Conservation (phyloP, 257 asterid species). For the Forsythia viridissima region DNA sequence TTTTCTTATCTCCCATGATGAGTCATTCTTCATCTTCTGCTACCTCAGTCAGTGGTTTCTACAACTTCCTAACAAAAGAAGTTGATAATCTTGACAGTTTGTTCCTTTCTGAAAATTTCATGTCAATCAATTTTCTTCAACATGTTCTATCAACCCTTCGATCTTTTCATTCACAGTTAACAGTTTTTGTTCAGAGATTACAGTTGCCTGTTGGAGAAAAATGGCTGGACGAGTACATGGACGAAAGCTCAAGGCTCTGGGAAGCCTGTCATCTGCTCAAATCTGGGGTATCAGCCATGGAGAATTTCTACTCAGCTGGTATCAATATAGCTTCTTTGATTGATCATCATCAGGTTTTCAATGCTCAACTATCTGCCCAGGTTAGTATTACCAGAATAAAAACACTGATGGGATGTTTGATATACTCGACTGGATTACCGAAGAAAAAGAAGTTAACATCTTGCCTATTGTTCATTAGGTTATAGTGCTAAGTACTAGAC, state of each 20-base stretch:
- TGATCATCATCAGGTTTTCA: conserved; percentile 39
- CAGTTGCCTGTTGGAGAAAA: conserved; percentile 69
- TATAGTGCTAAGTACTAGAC: background rate
- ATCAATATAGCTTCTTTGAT: conserved; percentile 45
- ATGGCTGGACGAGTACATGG: conserved; percentile 86
- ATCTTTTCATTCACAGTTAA: conserved; percentile 62
- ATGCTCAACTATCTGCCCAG: conserved; percentile 67
- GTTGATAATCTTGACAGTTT: conserved; percentile 61
- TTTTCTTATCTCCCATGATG: conserved; percentile 42
- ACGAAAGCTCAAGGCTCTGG: conserved; percentile 80
- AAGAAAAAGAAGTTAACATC: background rate
- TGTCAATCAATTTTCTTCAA: conserved; percentile 61
- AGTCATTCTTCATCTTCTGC: conserved; percentile 48
- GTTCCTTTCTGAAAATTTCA: conserved; percentile 52
- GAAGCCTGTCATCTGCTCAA: conserved; percentile 62
- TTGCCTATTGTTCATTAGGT: background rate
- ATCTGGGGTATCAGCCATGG: conserved; percentile 55
- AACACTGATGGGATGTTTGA: background rate
- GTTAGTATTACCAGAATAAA: conserved; percentile 23
- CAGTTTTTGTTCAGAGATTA: conserved; percentile 47
- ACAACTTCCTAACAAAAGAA: conserved; percentile 50
- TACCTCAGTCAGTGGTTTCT: conserved; percentile 56
- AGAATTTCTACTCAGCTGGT: conserved; percentile 49
- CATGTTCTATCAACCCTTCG: conserved; percentile 57
- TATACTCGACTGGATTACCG: background rate